Percentiles rank a stretch among this genome's conserved stretches.
Conservation (phyloP, 192 early-diverging fungal genomes). For the Geranomyces variabilis region DNA sequence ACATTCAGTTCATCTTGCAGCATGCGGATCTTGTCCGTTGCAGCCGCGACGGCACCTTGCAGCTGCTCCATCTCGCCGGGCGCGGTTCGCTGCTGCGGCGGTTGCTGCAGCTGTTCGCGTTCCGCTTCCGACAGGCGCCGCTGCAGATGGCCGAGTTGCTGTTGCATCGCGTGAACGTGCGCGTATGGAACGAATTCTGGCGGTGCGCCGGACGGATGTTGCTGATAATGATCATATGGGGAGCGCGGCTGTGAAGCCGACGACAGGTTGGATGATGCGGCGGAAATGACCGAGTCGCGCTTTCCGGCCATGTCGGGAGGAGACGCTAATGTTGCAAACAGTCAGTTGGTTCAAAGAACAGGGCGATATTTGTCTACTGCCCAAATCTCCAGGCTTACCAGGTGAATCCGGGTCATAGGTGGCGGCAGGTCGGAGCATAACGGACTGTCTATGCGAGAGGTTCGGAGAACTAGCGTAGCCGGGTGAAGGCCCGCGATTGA, state of each 20-base stretch:
- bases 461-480: background rate
- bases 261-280: slow-evolving; percentile 1
- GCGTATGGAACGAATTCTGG: background rate
- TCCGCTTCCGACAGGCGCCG: background rate
- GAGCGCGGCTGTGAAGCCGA: background rate
- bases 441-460: background rate
- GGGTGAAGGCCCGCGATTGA: background rate
- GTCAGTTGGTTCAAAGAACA: too few species aligned
- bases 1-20: slow-evolving; percentile 7
- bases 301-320: background rate
- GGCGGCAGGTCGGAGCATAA: background rate
- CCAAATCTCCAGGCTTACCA: background rate
- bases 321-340: slow-evolving; percentile 1
- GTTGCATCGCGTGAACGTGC: background rate
- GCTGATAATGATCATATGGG: background rate
- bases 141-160: background rate
- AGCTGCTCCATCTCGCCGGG: background rate
- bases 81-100: background rate
- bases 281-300: slow-evolving; percentile 9
- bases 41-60: background rate
- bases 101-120: background rate
- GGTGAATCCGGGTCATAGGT: background rate
- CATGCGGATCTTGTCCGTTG: background rate
- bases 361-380: too few species aligned
- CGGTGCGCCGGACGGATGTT: background rate